A percentile compares a stretch with the other conserved stretches of the same genome.
Evolutionary conservation across 257 asterid genomes (phyloP).

Genomic region (Oldenlandia corymbosa): DNA sequence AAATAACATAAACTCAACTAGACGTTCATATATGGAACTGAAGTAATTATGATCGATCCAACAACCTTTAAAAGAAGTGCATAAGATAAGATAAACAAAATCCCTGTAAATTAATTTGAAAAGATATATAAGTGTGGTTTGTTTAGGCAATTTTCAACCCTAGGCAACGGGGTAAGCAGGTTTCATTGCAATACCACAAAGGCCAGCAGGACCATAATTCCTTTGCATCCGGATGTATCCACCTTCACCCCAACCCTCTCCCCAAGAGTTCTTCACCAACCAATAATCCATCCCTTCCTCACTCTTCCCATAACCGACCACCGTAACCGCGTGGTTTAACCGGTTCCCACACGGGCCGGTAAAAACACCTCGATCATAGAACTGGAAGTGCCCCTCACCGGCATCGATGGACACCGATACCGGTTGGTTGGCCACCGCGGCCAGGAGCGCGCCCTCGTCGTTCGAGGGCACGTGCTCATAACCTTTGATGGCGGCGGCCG

Average conservation of each 20-base stretch:
- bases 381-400: constrained; percentile 23
- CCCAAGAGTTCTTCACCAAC: constrained; percentile 36
- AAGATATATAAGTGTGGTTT: no score
- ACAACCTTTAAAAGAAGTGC: no score
- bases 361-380: constrained; percentile 28
- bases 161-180: constrained; percentile 25
- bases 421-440: constrained; percentile 22
- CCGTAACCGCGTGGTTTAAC: constrained; percentile 32
- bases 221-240: constrained; percentile 27
- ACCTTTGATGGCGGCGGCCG: not conserved
- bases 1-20: no score
- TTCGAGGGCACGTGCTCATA: not conserved
- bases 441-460: not conserved
- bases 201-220: constrained; percentile 23
- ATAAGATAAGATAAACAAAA: no score
- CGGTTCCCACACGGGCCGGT: constrained; percentile 25
- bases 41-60: no score
- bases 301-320: constrained; percentile 21
- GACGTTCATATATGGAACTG: no score
- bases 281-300: constrained; percentile 24
- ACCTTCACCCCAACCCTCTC: constrained; percentile 25
- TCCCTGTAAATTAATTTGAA: no score
- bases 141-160: no score
- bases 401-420: constrained; percentile 42
- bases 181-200: constrained; percentile 35